Base-by-base conservation (phyloP, 2,329 filamentous ascomycete genomes). In the Harringtonia aguacate region DNA sequence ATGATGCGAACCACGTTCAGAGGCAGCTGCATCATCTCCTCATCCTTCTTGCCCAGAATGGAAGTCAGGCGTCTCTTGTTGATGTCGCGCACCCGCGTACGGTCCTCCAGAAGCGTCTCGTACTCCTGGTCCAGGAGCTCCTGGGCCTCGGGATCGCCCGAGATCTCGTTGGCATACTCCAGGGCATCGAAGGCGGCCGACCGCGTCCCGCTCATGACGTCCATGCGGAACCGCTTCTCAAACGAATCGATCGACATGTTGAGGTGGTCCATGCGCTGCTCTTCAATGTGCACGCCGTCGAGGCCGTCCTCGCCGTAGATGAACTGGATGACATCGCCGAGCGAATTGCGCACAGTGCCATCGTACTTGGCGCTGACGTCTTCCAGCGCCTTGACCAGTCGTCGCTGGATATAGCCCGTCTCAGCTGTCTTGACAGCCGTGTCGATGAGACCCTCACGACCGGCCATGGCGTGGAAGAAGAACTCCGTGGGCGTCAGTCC, bases 391-490 rank as follows among this genome's bases (percentile, higher is more conserved):
- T 98, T 98, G 58, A 98, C 92, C 37, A 98, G 76, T 72, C 94
- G 88, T 67, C 92, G 86, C 66, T 98, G 94, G 52, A 98, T 98
- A 63, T 98, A 98, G 67, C 92, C 92, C 46, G 94, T 98, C 65
- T 98, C 94, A 18, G 92, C 92, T 52, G 92, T 98, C 76, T 98
- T 98, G 67, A 98, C 94, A 53, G 92, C 92, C 42, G 92, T 98
- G 75, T 98, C 92, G 56, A 98, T 98, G 44, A 98, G 75, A 94
- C 92, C 92, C 68, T 98, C 92, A 71, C 92, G 81, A 87, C 92
- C 92, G 73, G 92, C 92, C 92, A 98, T 98, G 59, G 92, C 92
- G 76, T 98, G 92, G 75, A 98, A 98, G 71, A 95, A 98, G 68
- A 98, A 98, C 55, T 98, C 92, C 1, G 86, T 83, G 0, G 92